Evolutionary conservation across 768 basidiomycete species (phyloP), one percentile per base, ranked within the genome.

Genomic region (Atractiella rhizophila): DNA sequence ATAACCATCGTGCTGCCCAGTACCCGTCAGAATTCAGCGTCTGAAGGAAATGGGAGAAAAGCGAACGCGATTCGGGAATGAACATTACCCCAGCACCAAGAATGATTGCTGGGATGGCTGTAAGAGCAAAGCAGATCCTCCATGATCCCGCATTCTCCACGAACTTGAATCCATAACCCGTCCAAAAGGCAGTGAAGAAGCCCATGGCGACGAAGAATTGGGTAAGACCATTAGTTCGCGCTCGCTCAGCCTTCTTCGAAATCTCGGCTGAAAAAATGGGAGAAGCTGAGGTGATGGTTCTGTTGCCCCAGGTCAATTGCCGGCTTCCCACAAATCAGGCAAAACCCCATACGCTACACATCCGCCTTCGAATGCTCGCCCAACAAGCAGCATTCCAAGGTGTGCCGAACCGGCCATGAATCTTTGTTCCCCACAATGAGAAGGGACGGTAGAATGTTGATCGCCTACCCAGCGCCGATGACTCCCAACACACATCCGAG

Each of bases 111-210:
- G 41, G 41, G 16, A 42, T 42, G 38, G 20, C 38, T 38, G 35
- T 32, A 38, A 42, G 35, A 4, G 40, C 8, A 25, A 42, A 42
- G 34, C 41, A 32, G 7, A 42, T 10, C 21, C 41, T 8, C 41
- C 41, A 42, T 5, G 15, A 23, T 10, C 29, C 29, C n/a, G 29
- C 29, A 30, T 16, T 16, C n/a, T n/a, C n/a, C 12, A 40, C 10
- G 39, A 40, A 40, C 21, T 40, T 27, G 39, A 9, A 18, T 10
- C 39, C 39, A 32, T 40, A 40, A 28, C 39, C 39, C 12, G 39
- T 40, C 39, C 39, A 40, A 35, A 31, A 31, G 39, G 41, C 41
- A 8, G 30, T 28, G 21, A 42, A 25, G 38, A 42, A 42, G 11
- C 41, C 41, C 37, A 20, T 29, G 9, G 21, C 27, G 21, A 24